phyloP scores from a whole-genome alignment of 352 stramenopile species.

The Phytophthora capsici region DNA sequence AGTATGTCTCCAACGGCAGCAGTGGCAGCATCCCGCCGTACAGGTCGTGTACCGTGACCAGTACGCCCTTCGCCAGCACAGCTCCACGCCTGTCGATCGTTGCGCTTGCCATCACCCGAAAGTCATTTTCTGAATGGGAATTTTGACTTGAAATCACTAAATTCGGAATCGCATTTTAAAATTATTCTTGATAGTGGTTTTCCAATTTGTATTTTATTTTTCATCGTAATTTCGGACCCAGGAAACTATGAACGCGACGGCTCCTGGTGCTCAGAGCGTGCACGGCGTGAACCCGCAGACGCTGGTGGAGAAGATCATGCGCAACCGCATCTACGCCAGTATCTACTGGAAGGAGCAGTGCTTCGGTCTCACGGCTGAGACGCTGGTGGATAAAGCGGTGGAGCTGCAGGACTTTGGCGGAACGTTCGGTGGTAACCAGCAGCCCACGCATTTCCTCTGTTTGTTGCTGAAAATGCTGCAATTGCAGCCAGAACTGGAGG shows the following conservation, averaged over 20 bases:
- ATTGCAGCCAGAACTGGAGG: constrained; percentile 96
- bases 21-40: constrained; percentile 56
- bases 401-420: constrained; percentile 93
- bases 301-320: constrained; percentile 98
- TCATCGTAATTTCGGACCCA: background rate
- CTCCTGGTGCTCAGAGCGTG: constrained; percentile 89
- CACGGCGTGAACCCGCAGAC: constrained; percentile 98
- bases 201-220: background rate
- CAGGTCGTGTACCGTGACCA: constrained; percentile 75
- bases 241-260: constrained; percentile 88
- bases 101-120: constrained; percentile 46
- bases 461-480: constrained; percentile 98
- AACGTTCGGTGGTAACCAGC: constrained; percentile 94
- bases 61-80: constrained; percentile 51
- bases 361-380: constrained; percentile 96
- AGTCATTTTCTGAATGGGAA: too few species aligned
- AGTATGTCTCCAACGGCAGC: constrained; percentile 54
- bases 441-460: constrained; percentile 98
- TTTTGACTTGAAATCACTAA: too few species aligned
- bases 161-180: too few species aligned
- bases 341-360: constrained; percentile 99
- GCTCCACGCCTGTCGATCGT: constrained; percentile 51
- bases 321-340: constrained; percentile 95
- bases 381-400: constrained; percentile 96
- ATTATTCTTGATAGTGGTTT: constrained; percentile 2